Conservation (phyloP, 176 grass and related monocot species). For the Oryza glaberrima region DNA sequence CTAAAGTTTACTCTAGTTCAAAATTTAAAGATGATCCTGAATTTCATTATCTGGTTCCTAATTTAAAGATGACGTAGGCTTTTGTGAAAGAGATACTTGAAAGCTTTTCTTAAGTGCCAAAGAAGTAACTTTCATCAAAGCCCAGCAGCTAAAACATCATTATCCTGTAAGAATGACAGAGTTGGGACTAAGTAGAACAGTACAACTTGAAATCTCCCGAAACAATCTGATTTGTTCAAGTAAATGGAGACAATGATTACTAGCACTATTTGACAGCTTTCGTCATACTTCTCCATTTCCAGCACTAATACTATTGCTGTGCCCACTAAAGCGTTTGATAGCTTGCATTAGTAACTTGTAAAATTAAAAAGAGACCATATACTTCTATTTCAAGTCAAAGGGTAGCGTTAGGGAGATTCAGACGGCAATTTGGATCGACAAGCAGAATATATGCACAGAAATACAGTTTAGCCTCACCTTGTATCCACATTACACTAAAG, state of each 20-base stretch:
- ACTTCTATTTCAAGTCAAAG: constrained; percentile 6
- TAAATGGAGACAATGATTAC: constrained; percentile 42
- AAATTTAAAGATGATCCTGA: neutral
- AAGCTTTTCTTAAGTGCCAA: neutral
- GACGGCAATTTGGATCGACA: neutral
- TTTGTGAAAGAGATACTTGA: constrained; percentile 7
- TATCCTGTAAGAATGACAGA: neutral
- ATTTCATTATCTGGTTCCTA: neutral
- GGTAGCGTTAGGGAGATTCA: neutral
- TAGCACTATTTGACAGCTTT: constrained; percentile 34
- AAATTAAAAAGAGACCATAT: neutral
- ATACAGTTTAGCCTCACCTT: neutral
- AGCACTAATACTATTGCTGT: neutral
- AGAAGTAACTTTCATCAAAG: constrained; percentile 29
- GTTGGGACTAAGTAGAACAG: neutral
- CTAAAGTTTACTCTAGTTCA: constrained; percentile 15
- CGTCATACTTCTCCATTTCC: constrained; percentile 38
- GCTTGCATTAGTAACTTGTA: constrained; percentile 19
- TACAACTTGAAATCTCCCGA: constrained; percentile 7
- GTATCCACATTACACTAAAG: neutral
- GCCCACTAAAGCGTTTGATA: constrained; percentile 21
- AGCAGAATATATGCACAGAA: constrained; percentile 10
- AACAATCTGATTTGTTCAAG: constrained; percentile 26
- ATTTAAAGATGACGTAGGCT: constrained; percentile 6
- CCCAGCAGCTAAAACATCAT: constrained; percentile 22